phyloP scores from a whole-genome alignment of 2,329 filamentous ascomycete species.

The Fusarium sp. region DNA sequence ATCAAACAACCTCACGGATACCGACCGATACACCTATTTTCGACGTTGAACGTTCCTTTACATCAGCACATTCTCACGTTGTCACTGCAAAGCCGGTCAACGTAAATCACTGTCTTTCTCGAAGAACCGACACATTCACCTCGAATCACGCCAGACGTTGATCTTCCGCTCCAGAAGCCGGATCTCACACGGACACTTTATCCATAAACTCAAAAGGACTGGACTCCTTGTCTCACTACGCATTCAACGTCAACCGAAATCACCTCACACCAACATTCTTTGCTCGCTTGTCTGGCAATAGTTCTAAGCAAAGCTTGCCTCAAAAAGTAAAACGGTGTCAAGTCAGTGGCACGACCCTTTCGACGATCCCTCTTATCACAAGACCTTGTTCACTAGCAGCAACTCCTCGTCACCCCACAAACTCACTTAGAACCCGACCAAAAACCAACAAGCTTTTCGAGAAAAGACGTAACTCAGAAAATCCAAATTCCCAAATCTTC shows the following conservation, averaged over 20 bases:
- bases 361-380: slow-evolving; percentile 2
- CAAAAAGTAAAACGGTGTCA: slow-evolving; percentile 22
- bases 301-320: slow-evolving; percentile 15
- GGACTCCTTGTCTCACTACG: slow-evolving; percentile 42
- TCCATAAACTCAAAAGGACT: slow-evolving; percentile 37
- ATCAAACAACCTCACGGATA: slow-evolving; percentile 35
- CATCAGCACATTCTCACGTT: slow-evolving; percentile 8
- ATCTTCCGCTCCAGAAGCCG: slow-evolving; percentile 30
- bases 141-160: slow-evolving; percentile 26
- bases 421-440: slow-evolving; percentile 15
- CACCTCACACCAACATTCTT: slow-evolving; percentile 19
- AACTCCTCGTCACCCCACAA: background rate
- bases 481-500: slow-evolving; percentile 10
- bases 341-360: slow-evolving; percentile 35
- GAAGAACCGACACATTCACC: slow-evolving; percentile 19
- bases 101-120: slow-evolving; percentile 34
- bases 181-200: slow-evolving; percentile 8
- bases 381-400: slow-evolving; percentile 7
- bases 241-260: slow-evolving; percentile 16
- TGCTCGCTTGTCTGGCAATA: slow-evolving; percentile 21
- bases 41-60: slow-evolving; percentile 47
- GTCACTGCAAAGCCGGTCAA: slow-evolving; percentile 27
- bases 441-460: background rate
- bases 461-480: slow-evolving; percentile 3
- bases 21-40: slow-evolving; percentile 37